These are phyloP conservation scores for Cardiospermum halicacabum DNA, from an alignment of 345 rosid genomes.

Conservation along the genomic window DNA sequence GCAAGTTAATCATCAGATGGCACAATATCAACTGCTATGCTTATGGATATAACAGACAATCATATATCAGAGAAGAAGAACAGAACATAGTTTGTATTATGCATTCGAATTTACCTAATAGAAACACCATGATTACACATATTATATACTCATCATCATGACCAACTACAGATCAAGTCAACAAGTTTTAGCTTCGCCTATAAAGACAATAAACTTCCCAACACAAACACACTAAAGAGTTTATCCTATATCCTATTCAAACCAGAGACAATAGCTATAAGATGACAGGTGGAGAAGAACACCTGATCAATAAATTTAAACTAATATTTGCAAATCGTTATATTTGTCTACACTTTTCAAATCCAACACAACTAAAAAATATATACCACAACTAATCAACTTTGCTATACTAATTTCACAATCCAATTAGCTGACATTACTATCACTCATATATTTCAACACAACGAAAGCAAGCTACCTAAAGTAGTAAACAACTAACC, in stretches of 20 bases:
- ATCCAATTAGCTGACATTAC: not conserved
- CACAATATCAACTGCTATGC: too few relatives aligned
- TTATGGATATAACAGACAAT: too few relatives aligned
- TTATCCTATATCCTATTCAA: not conserved
- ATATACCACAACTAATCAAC: not conserved
- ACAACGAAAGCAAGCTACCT: conserved; percentile 1
- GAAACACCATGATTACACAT: too few relatives aligned
- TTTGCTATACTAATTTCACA: not conserved
- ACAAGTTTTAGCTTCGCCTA: not conserved
- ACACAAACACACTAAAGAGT: not conserved
- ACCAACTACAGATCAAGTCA: not conserved
- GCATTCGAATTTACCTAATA: too few relatives aligned
- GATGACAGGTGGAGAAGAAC: not conserved
- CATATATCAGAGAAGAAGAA: too few relatives aligned
- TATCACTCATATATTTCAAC: not conserved
- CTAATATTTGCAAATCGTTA: not conserved
- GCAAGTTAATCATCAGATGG: too few relatives aligned
- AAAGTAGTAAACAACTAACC: conserved; percentile 35
- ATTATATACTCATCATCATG: not conserved
- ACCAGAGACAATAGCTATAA: not conserved
- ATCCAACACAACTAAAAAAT: too few relatives aligned
- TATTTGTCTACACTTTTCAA: not conserved
- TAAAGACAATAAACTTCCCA: too few relatives aligned
- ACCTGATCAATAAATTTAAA: too few relatives aligned
- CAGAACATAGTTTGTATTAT: too few relatives aligned